A percentile compares a stretch with the other conserved stretches of the same genome.
Evolutionary conservation across 2,329 filamentous ascomycete species (phyloP).

Genomic region (Fusarium sp.): DNA sequence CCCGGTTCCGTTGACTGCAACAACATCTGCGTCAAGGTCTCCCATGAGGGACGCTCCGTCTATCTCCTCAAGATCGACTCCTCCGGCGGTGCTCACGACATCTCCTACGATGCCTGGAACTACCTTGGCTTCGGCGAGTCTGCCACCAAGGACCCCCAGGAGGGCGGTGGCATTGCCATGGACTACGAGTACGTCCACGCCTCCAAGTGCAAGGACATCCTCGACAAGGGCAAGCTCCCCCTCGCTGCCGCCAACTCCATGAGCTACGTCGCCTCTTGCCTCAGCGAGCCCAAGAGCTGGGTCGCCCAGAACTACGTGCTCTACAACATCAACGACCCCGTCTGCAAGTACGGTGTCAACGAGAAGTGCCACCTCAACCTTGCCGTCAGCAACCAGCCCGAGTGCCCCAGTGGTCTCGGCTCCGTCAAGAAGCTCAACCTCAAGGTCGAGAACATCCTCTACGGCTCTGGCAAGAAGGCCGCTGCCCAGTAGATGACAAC

Average conservation of each 20-base stretch:
- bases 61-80: slow-evolving; percentile 67
- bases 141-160: slow-evolving; percentile 55
- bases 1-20: slow-evolving; percentile 61
- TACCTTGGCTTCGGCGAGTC: slow-evolving; percentile 61
- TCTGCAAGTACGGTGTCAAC: slow-evolving; percentile 60
- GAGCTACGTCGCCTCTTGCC: slow-evolving; percentile 60
- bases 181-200: slow-evolving; percentile 59
- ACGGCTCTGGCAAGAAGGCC: slow-evolving; percentile 56
- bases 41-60: slow-evolving; percentile 57
- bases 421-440: slow-evolving; percentile 30
- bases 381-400: slow-evolving; percentile 60
- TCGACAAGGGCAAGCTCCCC: slow-evolving; percentile 61
- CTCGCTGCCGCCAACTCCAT: slow-evolving; percentile 66
- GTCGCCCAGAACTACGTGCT: slow-evolving; percentile 62
- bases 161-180: slow-evolving; percentile 62
- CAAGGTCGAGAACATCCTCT: slow-evolving; percentile 62
- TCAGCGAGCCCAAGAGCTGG: slow-evolving; percentile 57
- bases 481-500: slow-evolving; percentile 29
- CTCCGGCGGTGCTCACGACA: slow-evolving; percentile 65
- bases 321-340: slow-evolving; percentile 62
- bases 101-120: slow-evolving; percentile 71
- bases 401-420: slow-evolving; percentile 58
- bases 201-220: slow-evolving; percentile 59
- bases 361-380: slow-evolving; percentile 61
- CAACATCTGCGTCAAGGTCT: slow-evolving; percentile 65